These are phyloP conservation scores for Phaffia australis DNA, from an alignment of 768 basidiomycete species.

Conservation along the genomic window DNA sequence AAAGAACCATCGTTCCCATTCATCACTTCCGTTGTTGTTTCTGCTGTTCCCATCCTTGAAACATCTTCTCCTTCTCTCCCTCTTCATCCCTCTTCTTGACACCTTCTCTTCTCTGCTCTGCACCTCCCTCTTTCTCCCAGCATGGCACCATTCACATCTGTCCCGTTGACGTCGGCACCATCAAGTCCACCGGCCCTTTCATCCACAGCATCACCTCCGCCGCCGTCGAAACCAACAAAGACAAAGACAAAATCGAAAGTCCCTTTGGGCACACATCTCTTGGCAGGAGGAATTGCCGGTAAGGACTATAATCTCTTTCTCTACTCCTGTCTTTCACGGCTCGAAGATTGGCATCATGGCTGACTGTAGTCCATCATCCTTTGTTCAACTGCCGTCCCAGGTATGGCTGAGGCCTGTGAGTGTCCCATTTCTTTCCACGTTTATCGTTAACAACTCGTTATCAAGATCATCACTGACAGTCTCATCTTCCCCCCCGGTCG, in stretches of 20 bases:
- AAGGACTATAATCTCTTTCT: constrained; percentile 21
- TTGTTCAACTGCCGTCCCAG: neutral
- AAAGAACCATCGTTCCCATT: too few relatives aligned
- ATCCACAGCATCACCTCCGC: neutral
- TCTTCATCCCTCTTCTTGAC: neutral
- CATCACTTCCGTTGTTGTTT: too few relatives aligned
- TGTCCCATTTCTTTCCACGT: neutral
- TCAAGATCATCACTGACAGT: neutral
- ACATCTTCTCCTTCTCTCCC: too few relatives aligned
- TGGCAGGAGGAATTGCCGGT: constrained; percentile 79
- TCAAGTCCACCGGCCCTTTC: neutral
- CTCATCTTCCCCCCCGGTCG: neutral
- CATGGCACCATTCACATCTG: neutral
- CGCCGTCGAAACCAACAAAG: neutral
- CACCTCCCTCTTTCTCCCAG: neutral
- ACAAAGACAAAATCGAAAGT: constrained; percentile 31
- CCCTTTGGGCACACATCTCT: constrained; percentile 55
- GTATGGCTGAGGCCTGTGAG: constrained; percentile 25
- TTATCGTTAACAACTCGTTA: neutral
- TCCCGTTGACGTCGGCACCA: constrained; percentile 3
- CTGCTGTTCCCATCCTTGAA: too few relatives aligned
- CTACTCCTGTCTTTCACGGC: neutral
- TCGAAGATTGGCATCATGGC: too few relatives aligned
- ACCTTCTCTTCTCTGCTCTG: neutral
- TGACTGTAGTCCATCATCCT: constrained; percentile 4